phyloP scores from a whole-genome alignment of 1,284 basidiomycete genomes.

The Ustilago hordei region DNA sequence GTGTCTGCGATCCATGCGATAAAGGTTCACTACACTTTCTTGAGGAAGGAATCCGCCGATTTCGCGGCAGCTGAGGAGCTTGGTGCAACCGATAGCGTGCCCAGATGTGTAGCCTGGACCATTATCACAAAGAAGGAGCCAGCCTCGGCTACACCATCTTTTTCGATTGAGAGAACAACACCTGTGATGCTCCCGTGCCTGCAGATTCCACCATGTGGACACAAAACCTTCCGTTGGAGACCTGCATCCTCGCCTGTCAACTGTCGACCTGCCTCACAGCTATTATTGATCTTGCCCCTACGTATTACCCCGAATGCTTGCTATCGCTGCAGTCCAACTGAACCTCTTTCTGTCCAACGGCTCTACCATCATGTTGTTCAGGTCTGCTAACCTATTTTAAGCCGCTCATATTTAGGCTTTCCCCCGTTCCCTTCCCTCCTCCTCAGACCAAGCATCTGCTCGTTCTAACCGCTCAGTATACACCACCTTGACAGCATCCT shows the following conservation, averaged over 20 bases:
- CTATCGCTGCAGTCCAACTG: not conserved
- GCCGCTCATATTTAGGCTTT: not conserved
- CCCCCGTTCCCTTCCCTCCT: not conserved
- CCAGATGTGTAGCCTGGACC: not conserved
- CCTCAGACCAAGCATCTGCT: not conserved
- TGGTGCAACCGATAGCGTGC: not conserved
- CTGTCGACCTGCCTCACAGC: not conserved
- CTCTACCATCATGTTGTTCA: not conserved
- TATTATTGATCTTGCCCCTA: not conserved
- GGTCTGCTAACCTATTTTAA: not conserved
- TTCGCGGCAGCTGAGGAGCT: not conserved
- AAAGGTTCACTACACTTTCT: not conserved
- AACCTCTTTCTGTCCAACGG: not conserved
- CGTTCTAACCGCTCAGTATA: not conserved
- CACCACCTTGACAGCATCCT: not conserved
- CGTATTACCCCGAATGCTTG: not conserved
- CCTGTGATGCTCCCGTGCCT: constrained; percentile 1
- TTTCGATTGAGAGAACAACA: not conserved
- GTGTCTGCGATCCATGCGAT: not conserved
- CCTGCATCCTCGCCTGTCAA: not conserved
- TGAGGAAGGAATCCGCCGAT: not conserved
- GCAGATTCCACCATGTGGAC: not conserved
- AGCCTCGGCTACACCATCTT: not conserved
- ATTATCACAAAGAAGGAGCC: not conserved
- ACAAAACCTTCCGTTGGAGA: not conserved